Evolutionary conservation across 2,329 filamentous ascomycete genomes (phyloP).

Genomic region (Xenoacremonium recifei): DNA sequence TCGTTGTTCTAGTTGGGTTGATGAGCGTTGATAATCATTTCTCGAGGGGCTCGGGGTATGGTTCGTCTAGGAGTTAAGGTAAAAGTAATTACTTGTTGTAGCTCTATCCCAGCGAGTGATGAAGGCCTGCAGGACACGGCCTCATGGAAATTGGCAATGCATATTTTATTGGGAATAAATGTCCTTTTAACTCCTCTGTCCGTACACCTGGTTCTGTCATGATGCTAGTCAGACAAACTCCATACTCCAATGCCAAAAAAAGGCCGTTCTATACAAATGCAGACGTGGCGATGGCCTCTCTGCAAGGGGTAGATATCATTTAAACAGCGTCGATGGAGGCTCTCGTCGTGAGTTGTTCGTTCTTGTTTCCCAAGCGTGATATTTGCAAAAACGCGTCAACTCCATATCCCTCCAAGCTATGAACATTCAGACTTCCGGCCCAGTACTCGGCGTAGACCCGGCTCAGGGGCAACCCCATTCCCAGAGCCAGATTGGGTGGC

Average conservation of each 20-base stretch:
- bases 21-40: too few relatives aligned
- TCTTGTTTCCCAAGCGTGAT: slow-evolving; percentile 95
- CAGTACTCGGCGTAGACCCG: slow-evolving; percentile 97
- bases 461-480: slow-evolving; percentile 91
- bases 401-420: slow-evolving; percentile 92
- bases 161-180: too few relatives aligned
- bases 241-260: slow-evolving; percentile 19
- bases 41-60: too few relatives aligned
- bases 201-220: too few relatives aligned
- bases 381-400: slow-evolving; percentile 96
- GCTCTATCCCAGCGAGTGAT: too few relatives aligned
- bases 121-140: too few relatives aligned
- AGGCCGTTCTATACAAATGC: slow-evolving; percentile 4
- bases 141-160: too few relatives aligned
- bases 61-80: too few relatives aligned
- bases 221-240: slow-evolving; percentile 16
- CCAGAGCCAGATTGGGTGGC: slow-evolving; percentile 81
- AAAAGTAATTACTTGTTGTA: too few relatives aligned
- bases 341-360: slow-evolving; percentile 82
- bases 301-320: slow-evolving; percentile 3
- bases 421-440: slow-evolving; percentile 87
- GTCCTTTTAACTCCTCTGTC: too few relatives aligned
- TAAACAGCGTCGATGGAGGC: slow-evolving; percentile 76
- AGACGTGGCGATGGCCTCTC: slow-evolving; percentile 5
- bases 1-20: too few relatives aligned